Evolutionary conservation across 345 rosid species (phyloP).

Genomic region (Melaleuca alternifolia): DNA sequence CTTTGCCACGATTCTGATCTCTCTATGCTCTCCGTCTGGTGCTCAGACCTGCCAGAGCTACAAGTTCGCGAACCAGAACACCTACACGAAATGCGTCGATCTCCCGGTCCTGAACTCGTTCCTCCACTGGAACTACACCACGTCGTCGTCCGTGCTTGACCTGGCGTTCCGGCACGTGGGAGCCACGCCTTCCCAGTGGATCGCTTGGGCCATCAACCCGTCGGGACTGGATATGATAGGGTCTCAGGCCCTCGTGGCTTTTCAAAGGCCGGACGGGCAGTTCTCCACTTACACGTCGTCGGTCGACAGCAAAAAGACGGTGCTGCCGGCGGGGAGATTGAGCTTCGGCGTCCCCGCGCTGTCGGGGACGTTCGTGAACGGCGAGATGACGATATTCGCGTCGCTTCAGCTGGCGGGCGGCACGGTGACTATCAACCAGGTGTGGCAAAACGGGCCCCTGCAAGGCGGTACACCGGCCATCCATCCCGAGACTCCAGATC

Average conservation of each 20-base stretch:
- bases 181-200: conserved; percentile 25
- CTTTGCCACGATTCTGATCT: neutral
- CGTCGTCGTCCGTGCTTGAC: neutral
- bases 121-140: conserved; percentile 17
- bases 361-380: conserved; percentile 1
- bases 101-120: conserved; percentile 9
- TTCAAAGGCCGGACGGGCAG: conserved; percentile 3
- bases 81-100: conserved; percentile 4
- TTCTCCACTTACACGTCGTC: conserved; percentile 12
- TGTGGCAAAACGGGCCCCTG: conserved; percentile 34
- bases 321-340: conserved; percentile 11
- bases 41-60: conserved; percentile 10
- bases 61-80: neutral
- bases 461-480: neutral
- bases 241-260: conserved; percentile 52
- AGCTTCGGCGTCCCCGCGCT: conserved; percentile 21
- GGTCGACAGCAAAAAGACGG: conserved; percentile 6
- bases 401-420: conserved; percentile 11
- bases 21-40: neutral
- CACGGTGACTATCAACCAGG: conserved; percentile 19
- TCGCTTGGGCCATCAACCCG: conserved; percentile 70
- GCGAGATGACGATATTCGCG: conserved; percentile 30
- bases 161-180: conserved; percentile 5
- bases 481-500: neutral
- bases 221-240: conserved; percentile 15